These are phyloP conservation scores for Microthyrium microscopicum DNA, from an alignment of 2,329 filamentous ascomycete species.

Conservation along the genomic window DNA sequence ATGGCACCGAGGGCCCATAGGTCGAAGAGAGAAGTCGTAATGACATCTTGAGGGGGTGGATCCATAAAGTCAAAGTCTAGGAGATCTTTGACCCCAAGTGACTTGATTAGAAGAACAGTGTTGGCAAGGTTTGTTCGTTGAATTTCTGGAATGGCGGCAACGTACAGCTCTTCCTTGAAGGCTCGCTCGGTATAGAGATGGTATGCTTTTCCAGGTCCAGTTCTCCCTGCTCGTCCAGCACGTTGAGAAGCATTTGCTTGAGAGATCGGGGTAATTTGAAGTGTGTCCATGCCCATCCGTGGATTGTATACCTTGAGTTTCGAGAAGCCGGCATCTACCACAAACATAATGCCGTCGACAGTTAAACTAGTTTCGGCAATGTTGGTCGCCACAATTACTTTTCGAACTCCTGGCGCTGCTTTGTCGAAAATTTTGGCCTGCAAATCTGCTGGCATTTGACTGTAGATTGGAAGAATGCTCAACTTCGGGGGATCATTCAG, in stretches of 20 bases:
- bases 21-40: constrained; percentile 92
- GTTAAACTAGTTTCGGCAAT: constrained; percentile 97
- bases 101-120: constrained; percentile 86
- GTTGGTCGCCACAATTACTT: constrained; percentile 96
- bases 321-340: constrained; percentile 88
- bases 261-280: constrained; percentile 94
- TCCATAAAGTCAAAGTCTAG: constrained; percentile 99
- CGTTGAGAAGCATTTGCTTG: constrained; percentile 91
- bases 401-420: constrained; percentile 76
- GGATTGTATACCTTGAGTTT: constrained; percentile 99
- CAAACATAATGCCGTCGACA: constrained; percentile 98
- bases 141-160: constrained; percentile 94
- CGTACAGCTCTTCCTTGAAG: constrained; percentile 89
- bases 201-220: constrained; percentile 88
- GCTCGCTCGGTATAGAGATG: constrained; percentile 88
- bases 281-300: constrained; percentile 96
- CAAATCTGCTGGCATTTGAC: constrained; percentile 95
- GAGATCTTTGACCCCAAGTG: constrained; percentile 81
- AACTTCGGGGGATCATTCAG: constrained; percentile 91
- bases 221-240: constrained; percentile 83
- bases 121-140: constrained; percentile 93
- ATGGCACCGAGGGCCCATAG: constrained; percentile 90
- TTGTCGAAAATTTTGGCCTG: constrained; percentile 96
- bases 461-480: constrained; percentile 93
- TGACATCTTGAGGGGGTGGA: constrained; percentile 91